Evolutionary conservation across 2,329 filamentous ascomycete genomes (phyloP).

Genomic region (Akanthomyces lecanii): DNA sequence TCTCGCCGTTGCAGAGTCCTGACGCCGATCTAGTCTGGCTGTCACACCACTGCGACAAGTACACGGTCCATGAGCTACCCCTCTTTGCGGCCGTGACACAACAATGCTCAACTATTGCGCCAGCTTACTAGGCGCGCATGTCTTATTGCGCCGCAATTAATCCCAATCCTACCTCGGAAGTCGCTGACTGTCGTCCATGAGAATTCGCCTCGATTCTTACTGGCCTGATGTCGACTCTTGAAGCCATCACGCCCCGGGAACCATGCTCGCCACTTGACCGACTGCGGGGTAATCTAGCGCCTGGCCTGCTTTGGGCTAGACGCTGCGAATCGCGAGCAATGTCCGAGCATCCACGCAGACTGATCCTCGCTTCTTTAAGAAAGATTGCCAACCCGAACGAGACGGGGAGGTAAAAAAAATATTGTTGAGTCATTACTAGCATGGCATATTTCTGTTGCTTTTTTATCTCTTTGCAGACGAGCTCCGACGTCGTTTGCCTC

Average conservation of each 20-base stretch:
- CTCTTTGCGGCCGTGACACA: slow-evolving; percentile 3
- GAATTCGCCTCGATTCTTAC: neutral
- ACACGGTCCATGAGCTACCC: neutral
- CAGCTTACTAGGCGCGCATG: slow-evolving; percentile 6
- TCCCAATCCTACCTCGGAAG: no score
- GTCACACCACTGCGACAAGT: neutral
- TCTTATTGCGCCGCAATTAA: no score
- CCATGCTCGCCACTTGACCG: neutral
- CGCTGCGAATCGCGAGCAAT: slow-evolving; percentile 2
- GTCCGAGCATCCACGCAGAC: neutral
- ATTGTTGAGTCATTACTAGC: no score
- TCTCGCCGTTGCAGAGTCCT: neutral
- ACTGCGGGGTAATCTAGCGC: slow-evolving; percentile 11
- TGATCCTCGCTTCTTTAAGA: neutral
- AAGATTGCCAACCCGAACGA: no score
- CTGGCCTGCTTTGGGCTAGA: neutral
- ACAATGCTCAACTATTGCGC: neutral
- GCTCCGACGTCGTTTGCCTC: no score
- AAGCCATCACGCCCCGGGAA: neutral
- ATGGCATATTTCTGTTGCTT: no score
- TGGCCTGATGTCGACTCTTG: neutral
- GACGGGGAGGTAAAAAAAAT: no score
- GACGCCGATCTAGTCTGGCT: neutral
- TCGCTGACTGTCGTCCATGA: neutral
- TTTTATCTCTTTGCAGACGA: no score